Percentiles rank a stretch among this genome's conserved stretches.
Conservation (phyloP, 2,329 filamentous ascomycete species). For the Graphilbum sp. region DNA sequence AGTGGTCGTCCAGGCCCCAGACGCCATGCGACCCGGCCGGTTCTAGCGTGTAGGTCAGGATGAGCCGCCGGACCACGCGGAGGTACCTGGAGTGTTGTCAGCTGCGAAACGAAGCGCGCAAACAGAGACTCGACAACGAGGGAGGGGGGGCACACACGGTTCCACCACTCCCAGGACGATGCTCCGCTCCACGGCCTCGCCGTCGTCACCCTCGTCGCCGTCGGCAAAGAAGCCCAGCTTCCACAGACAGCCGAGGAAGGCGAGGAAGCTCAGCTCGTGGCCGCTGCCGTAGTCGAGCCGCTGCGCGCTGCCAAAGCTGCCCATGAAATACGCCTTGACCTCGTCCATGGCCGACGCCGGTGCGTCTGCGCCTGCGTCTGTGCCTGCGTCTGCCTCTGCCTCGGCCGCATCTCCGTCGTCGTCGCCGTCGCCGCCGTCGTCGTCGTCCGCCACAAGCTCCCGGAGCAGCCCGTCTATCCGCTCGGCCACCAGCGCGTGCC, state of each 20-base stretch:
- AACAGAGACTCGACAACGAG: no score
- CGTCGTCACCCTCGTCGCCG: constrained; percentile 17
- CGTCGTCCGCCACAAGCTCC: constrained; percentile 31
- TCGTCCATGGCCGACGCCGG: constrained; percentile 41
- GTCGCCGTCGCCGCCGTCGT: constrained; percentile 1
- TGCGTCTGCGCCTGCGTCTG: constrained; percentile 16
- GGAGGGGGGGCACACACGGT: no score
- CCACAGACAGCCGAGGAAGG: constrained; percentile 82
- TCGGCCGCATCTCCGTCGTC: constrained; percentile 11
- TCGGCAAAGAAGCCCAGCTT: constrained; percentile 66
- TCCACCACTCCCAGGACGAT: constrained; percentile 75
- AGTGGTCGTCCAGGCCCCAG: constrained; percentile 97
- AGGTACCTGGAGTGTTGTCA: constrained; percentile 59
- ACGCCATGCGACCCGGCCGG: constrained; percentile 93
- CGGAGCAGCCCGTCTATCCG: constrained; percentile 38
- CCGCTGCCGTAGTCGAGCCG: constrained; percentile 91
- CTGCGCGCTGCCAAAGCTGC: constrained; percentile 75
- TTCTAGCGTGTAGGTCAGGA: constrained; percentile 82
- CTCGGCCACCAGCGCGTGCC: constrained; percentile 55
- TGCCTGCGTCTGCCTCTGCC: no score
- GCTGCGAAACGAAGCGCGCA: no score
- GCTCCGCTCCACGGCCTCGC: constrained; percentile 50
- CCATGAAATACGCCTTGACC: constrained; percentile 63
- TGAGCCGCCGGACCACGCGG: constrained; percentile 63
- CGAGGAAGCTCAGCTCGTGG: constrained; percentile 87